Conservation (phyloP, 495 filamentous ascomycete genomes). For the Tricharina praecox region DNA sequence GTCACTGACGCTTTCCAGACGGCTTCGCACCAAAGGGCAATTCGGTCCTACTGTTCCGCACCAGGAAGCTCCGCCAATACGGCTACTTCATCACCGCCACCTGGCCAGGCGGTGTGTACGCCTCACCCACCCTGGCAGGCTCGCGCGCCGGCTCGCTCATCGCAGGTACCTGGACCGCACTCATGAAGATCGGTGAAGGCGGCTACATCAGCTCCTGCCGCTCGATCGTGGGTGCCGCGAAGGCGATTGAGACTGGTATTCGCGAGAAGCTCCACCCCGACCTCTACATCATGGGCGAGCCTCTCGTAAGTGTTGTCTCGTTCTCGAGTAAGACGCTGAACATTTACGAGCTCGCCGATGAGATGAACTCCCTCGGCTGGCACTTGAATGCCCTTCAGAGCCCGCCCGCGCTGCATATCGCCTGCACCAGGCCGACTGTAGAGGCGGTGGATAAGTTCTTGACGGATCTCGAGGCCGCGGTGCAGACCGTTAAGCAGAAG, state of each 20-base stretch:
- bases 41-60: constrained; percentile 79
- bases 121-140: constrained; percentile 75
- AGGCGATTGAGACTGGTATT: constrained; percentile 67
- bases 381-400: constrained; percentile 88
- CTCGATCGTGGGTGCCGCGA: constrained; percentile 71
- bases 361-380: constrained; percentile 69
- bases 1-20: too few relatives aligned
- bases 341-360: constrained; percentile 77
- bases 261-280: constrained; percentile 48
- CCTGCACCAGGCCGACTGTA: constrained; percentile 81
- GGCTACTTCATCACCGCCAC: constrained; percentile 93
- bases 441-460: constrained; percentile 61
- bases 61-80: constrained; percentile 53
- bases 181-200: constrained; percentile 75
- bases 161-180: constrained; percentile 76
- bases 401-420: constrained; percentile 87
- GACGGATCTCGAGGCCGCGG: constrained; percentile 55
- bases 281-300: constrained; percentile 65
- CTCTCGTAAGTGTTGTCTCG: constrained; percentile 77
- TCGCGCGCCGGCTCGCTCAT: constrained; percentile 87
- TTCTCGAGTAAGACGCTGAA: constrained; percentile 64
- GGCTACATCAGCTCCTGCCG: constrained; percentile 77
- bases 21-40: constrained; percentile 97
- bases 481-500: constrained; percentile 58
- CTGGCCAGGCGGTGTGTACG: constrained; percentile 94